Percentiles rank a stretch among this genome's conserved stretches.
These are phyloP conservation scores for Endoconidiophora laricicola DNA, from an alignment of 2,329 filamentous ascomycete species.

Conservation along the genomic window DNA sequence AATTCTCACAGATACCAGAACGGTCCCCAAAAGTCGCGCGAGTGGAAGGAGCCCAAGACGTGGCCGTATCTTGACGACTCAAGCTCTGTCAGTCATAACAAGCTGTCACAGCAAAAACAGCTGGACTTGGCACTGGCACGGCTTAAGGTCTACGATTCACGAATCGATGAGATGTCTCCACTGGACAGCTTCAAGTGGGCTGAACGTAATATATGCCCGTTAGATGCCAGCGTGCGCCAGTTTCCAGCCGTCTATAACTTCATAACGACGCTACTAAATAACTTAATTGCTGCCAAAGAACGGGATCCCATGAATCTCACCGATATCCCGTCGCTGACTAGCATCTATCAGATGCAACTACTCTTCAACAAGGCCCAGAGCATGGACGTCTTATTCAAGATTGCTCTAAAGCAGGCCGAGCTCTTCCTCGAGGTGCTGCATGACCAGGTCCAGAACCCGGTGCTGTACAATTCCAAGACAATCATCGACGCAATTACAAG, in stretches of 20 bases:
- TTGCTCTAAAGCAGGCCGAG: conserved; percentile 8
- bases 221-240: background rate
- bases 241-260: background rate
- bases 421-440: background rate
- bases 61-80: no score
- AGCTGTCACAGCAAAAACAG: no score
- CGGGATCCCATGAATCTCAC: background rate
- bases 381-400: conserved; percentile 2
- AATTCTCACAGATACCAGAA: no score
- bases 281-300: conserved; percentile 3
- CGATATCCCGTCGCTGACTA: conserved; percentile 4
- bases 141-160: background rate
- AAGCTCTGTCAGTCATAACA: no score
- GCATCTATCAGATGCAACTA: conserved; percentile 7
- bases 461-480: background rate
- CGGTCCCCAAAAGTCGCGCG: no score
- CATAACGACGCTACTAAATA: conserved; percentile 1
- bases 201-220: conserved; percentile 5
- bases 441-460: background rate
- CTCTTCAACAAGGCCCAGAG: background rate
- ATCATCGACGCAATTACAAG: conserved; percentile 1
- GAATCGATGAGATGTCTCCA: background rate
- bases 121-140: no score
- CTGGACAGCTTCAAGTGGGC: background rate
- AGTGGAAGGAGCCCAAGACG: no score